Conservation (phyloP, 345 rosid genomes). For the Lepidium sativum region DNA sequence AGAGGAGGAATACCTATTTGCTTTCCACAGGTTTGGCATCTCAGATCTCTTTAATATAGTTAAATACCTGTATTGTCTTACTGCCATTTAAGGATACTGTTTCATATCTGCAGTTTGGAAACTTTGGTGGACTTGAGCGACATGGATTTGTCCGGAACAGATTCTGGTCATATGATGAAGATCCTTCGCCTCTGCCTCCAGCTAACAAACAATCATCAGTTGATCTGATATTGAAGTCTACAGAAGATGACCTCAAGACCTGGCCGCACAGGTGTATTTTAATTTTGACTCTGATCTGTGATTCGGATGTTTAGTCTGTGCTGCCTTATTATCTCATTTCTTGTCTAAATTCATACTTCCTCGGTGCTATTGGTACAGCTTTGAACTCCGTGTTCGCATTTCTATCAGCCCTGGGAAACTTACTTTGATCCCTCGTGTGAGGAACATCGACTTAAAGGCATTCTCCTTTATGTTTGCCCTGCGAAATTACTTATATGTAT, state of each 20-base stretch:
- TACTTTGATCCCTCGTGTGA: conserved; percentile 84
- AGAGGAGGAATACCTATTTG: conserved; percentile 85
- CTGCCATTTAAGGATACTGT: background rate
- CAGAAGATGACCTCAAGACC: conserved; percentile 68
- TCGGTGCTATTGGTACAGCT: conserved; percentile 39
- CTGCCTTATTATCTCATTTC: background rate
- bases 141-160: conserved; percentile 87
- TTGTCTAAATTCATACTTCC: conserved; percentile 1
- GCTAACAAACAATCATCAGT: conserved; percentile 60
- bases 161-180: conserved; percentile 63
- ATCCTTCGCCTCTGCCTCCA: conserved; percentile 84
- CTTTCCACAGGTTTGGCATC: conserved; percentile 79
- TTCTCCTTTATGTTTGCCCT: conserved; percentile 74
- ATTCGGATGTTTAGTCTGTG: background rate
- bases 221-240: conserved; percentile 67
- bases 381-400: conserved; percentile 80
- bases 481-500: conserved; percentile 70
- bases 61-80: background rate
- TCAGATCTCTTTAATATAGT: background rate
- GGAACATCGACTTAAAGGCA: conserved; percentile 73
- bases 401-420: conserved; percentile 71
- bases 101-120: conserved; percentile 54
- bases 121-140: conserved; percentile 65
- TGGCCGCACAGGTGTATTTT: conserved; percentile 75
- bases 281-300: background rate